Base-by-base conservation (phyloP, 768 basidiomycete species). In the Amanita polypyramis region DNA sequence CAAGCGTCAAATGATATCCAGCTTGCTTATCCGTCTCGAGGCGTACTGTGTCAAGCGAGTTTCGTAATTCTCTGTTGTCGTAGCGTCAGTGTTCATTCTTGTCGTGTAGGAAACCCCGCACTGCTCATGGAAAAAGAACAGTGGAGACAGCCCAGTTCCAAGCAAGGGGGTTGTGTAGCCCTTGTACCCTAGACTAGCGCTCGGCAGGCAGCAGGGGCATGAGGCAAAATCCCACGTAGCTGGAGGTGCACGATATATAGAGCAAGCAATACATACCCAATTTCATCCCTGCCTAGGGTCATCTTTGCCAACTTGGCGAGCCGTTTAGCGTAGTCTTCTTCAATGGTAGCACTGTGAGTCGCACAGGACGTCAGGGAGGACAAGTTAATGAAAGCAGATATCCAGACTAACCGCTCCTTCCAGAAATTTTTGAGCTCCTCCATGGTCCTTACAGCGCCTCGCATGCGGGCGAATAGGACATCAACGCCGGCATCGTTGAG, bases 321-420 rank as follows among this genome's bases (percentile, higher is more conserved):
- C 23, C 82, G 77, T 65, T 91, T 92, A 0, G 94, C 85, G 59
- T 97, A 98, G 32, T 98, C 95, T 58, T 97, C 93, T 63, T 98
- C 94, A 52, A 97, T 96, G 25, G 72, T 54, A 6, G 91, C 83
- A 60, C 95, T 96, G 41, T 35, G 53, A 37, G 44, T 34, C 11
- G 35, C 41, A 9, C 47, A 32, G 42, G 48, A 53, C 46, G 49
- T 52, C 19, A 36, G 45, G 19, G 30, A 43, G 35, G 11, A 45
- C 36, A 12, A 29, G 27, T 41, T 45, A 25, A 45, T 5, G 49
- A n/a, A 2, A 33, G 37, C 52, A 35, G 45, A 15, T 23, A 35
- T 30, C 5, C 11, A 25, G 27, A 67, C 80, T 51, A 53, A 94
- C 94, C 95, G 75, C 65, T 98, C 95, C 59, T 92, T 94, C 89